Evolutionary conservation across 371 early-diverging fungal genomes (phyloP).

Genomic region (Syncephalis fuscata): DNA sequence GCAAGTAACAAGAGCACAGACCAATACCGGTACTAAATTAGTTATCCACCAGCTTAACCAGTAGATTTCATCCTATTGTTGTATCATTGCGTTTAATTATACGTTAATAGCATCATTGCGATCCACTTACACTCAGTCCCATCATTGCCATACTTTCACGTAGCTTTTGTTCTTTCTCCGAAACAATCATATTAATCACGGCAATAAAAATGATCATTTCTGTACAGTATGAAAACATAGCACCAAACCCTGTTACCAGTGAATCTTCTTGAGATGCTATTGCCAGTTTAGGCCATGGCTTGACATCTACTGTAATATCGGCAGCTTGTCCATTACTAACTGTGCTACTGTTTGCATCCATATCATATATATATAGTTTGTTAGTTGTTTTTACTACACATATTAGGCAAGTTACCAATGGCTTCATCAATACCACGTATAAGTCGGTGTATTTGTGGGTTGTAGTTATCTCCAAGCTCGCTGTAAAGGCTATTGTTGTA

Average conservation of each 20-base stretch:
- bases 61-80: slow-evolving; percentile 20
- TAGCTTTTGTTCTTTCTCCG: slow-evolving; percentile 46
- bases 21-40: slow-evolving; percentile 25
- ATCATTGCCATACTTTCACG: slow-evolving; percentile 53
- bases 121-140: slow-evolving; percentile 29
- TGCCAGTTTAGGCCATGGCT: slow-evolving; percentile 48
- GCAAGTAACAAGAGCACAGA: slow-evolving; percentile 32
- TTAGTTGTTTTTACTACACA: not conserved
- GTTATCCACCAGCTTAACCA: slow-evolving; percentile 40
- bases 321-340: slow-evolving; percentile 14
- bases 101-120: not conserved
- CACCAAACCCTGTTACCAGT: slow-evolving; percentile 27
- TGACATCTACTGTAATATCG: slow-evolving; percentile 24
- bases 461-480: slow-evolving; percentile 39
- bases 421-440: slow-evolving; percentile 49
- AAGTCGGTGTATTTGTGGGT: slow-evolving; percentile 27
- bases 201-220: slow-evolving; percentile 29
- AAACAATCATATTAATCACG: slow-evolving; percentile 41
- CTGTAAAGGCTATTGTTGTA: slow-evolving; percentile 31
- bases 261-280: slow-evolving; percentile 23
- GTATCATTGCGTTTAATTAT: no score
- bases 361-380: not conserved
- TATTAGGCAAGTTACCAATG: slow-evolving; percentile 12
- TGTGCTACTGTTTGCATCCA: no score
- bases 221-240: slow-evolving; percentile 52